phyloP scores from a whole-genome alignment of 179 eudicot genomes.

The Gypsophila paniculata region DNA sequence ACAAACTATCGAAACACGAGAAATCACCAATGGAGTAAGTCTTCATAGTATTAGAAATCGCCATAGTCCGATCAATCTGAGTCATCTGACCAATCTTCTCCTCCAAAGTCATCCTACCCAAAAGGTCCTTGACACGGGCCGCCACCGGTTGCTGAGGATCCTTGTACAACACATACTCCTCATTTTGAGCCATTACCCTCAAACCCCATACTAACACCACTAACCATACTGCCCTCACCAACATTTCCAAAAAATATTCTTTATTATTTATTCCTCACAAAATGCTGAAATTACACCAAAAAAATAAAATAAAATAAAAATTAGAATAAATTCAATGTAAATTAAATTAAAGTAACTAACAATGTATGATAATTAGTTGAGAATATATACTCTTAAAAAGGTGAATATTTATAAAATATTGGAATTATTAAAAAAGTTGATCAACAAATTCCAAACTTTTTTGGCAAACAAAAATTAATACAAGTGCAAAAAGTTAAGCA shows the following conservation, averaged over 20 bases:
- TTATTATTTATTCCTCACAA: constrained; percentile 6
- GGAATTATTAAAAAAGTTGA: not conserved
- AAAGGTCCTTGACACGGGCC: constrained; percentile 55
- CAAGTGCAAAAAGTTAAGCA: constrained; percentile 15
- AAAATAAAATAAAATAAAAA: constrained; percentile 18
- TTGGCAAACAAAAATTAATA: not conserved
- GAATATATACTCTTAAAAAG: constrained; percentile 5
- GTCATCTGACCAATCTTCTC: constrained; percentile 93
- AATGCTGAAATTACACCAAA: constrained; percentile 16
- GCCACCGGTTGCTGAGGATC: constrained; percentile 54
- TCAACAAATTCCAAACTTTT: constrained; percentile 19
- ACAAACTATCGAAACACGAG: not conserved
- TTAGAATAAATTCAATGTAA: constrained; percentile 11
- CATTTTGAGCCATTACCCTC: constrained; percentile 35
- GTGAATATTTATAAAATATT: constrained; percentile 7
- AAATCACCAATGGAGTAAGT: constrained; percentile 60
- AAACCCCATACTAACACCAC: constrained; percentile 28
- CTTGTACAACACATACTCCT: constrained; percentile 48
- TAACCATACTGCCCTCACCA: constrained; percentile 23
- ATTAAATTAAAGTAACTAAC: not conserved
- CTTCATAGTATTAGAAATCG: constrained; percentile 56
- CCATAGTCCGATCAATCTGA: constrained; percentile 61
- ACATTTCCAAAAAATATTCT: constrained; percentile 15
- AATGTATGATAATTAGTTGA: not conserved
- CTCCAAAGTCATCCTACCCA: constrained; percentile 65